Conservation (phyloP, 306 rosid genomes). For the Amphicarpaea edgeworthii region DNA sequence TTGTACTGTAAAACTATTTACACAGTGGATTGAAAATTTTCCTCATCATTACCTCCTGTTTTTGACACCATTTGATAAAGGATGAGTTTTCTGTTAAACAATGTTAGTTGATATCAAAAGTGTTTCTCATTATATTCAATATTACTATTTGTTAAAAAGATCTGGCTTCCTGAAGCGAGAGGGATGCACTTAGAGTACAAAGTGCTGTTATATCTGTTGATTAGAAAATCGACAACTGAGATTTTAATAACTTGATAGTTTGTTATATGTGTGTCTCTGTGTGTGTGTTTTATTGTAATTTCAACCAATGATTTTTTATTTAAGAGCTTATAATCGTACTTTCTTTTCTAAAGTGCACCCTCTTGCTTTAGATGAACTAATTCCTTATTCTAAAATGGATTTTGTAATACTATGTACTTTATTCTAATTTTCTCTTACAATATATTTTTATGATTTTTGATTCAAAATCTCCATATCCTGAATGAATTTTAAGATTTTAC, state of each 20-base stretch:
- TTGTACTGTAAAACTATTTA: no score
- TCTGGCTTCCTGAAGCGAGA: background rate
- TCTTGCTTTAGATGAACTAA: no score
- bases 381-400: no score
- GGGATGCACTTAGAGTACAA: background rate
- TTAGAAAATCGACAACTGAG: background rate
- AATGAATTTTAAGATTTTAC: constrained; percentile 18
- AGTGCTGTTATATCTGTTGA: background rate
- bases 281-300: background rate
- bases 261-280: background rate
- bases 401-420: no score
- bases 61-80: constrained; percentile 6
- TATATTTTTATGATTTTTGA: no score
- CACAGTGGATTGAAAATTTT: background rate
- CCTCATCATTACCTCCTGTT: background rate
- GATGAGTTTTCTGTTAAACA: constrained; percentile 2
- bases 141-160: background rate
- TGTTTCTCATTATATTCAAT: background rate
- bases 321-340: no score
- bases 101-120: constrained; percentile 6
- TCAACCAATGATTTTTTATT: no score
- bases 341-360: no score
- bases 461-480: background rate
- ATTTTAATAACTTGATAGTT: background rate
- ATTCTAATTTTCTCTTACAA: no score